Conservation (phyloP, 305 asterid genomes). For the Ilex paraguariensis region DNA sequence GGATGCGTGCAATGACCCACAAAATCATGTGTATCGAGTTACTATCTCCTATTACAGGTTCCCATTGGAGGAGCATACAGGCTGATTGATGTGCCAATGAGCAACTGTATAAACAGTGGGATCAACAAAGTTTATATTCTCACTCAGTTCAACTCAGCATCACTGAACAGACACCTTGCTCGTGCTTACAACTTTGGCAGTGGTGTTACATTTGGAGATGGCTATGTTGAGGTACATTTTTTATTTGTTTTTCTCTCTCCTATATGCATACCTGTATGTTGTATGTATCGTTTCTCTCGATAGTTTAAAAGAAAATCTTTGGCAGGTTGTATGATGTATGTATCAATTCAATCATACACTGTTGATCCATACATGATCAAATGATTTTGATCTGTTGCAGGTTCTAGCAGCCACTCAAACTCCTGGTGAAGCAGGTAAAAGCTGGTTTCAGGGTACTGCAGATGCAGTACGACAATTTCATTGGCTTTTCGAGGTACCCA, state of each 20-base stretch:
- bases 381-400: constrained; percentile 22
- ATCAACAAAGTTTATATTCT: constrained; percentile 90
- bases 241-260: neutral
- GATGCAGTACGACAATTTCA: constrained; percentile 95
- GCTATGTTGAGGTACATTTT: constrained; percentile 71
- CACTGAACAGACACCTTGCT: constrained; percentile 89
- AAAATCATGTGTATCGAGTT: constrained; percentile 92
- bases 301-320: too few species aligned
- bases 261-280: too few species aligned
- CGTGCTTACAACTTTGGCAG: constrained; percentile 77
- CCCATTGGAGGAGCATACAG: constrained; percentile 97
- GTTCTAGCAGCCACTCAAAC: constrained; percentile 98
- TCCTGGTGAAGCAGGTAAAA: constrained; percentile 84
- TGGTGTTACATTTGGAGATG: constrained; percentile 85
- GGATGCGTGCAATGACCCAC: constrained; percentile 61
- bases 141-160: constrained; percentile 94
- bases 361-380: too few species aligned
- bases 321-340: too few species aligned
- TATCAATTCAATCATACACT: too few species aligned
- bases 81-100: constrained; percentile 94
- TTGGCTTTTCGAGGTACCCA: constrained; percentile 94
- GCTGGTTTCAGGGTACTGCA: constrained; percentile 97
- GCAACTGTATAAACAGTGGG: constrained; percentile 97
- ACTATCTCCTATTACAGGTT: constrained; percentile 90
- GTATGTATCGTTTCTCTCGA: too few species aligned